Conservation (phyloP, 2,329 filamentous ascomycete species). For the Aspergillus fumigatus region DNA sequence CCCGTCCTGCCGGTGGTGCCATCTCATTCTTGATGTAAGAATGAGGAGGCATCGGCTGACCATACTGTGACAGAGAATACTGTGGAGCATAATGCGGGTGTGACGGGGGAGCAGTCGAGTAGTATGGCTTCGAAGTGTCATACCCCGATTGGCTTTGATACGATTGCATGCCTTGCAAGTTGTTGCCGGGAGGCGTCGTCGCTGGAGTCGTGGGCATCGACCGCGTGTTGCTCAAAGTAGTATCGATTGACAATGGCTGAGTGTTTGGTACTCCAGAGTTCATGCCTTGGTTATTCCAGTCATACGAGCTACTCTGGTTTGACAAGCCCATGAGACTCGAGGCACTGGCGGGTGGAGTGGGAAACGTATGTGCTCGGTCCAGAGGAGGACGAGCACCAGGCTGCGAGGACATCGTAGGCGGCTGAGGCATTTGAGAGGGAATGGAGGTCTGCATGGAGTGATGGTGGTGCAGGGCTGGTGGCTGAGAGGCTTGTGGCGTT, state of each 20-base stretch:
- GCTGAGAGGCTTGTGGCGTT: constrained; percentile 64
- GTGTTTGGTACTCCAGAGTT: constrained; percentile 55
- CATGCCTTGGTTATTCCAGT: constrained; percentile 69
- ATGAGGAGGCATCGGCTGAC: constrained; percentile 47
- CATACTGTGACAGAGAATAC: constrained; percentile 58
- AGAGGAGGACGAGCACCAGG: constrained; percentile 64
- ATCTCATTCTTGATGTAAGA: constrained; percentile 81
- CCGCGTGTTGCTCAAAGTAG: constrained; percentile 68
- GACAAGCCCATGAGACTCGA: constrained; percentile 78
- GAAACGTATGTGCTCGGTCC: constrained; percentile 87
- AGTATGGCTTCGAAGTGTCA: constrained; percentile 72
- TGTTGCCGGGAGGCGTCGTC: constrained; percentile 76
- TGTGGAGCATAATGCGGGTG: constrained; percentile 66
- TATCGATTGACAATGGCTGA: constrained; percentile 77
- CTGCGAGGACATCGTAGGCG: constrained; percentile 58
- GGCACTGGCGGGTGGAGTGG: constrained; percentile 88
- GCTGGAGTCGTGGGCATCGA: constrained; percentile 90
- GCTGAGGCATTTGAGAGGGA: constrained; percentile 60
- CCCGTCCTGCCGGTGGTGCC: constrained; percentile 69
- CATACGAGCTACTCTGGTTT: constrained; percentile 67
- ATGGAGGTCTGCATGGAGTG: constrained; percentile 61
- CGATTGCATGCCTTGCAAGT: constrained; percentile 71
- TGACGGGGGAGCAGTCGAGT: constrained; percentile 63
- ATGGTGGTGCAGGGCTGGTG: constrained; percentile 57
- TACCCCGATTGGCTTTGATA: constrained; percentile 72